Evolutionary conservation across 2,329 filamentous ascomycete species (phyloP).

Genomic region (Fusarium sp.): DNA sequence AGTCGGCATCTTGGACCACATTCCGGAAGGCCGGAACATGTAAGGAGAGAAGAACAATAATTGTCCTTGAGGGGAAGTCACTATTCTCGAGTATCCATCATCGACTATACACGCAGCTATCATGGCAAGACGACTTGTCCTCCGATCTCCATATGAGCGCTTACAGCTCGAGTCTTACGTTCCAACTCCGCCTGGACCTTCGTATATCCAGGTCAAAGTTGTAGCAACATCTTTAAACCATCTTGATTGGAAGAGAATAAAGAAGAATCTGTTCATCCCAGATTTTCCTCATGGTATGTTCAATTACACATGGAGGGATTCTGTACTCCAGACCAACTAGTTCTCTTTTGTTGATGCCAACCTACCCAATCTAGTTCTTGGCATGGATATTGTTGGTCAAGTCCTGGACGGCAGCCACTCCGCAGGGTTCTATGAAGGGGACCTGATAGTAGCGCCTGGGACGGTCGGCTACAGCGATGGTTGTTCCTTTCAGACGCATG

Average conservation of each 20-base stretch:
- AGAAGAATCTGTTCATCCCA: not conserved
- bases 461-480: not conserved
- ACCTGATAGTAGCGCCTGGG: not conserved
- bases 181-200: not conserved
- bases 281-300: not conserved
- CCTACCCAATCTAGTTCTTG: not conserved
- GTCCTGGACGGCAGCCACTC: not conserved
- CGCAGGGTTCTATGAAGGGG: not conserved
- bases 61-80: not conserved
- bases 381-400: not conserved
- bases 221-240: not conserved
- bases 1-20: not conserved
- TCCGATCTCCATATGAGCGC: not conserved
- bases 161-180: not conserved
- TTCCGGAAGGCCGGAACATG: not conserved
- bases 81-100: not conserved
- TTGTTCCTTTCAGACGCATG: not conserved
- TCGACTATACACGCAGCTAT: not conserved
- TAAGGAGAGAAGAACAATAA: not conserved
- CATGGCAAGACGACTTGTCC: not conserved
- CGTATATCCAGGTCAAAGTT: not conserved
- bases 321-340: not conserved
- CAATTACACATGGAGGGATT: not conserved
- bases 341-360: not conserved
- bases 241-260: not conserved